Base-by-base conservation (phyloP, 345 rosid genomes). In the Erysimum cheiranthoides region DNA sequence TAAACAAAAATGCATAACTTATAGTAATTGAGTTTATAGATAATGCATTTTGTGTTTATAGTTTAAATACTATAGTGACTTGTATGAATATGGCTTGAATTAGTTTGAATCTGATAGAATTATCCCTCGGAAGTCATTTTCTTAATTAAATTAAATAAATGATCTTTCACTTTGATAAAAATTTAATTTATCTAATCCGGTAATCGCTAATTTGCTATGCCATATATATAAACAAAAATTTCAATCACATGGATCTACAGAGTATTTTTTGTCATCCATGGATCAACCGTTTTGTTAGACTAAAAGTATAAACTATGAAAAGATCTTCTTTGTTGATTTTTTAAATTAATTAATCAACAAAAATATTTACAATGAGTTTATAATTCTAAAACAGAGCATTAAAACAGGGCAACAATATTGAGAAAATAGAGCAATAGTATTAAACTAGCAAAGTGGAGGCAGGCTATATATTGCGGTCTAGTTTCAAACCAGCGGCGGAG, bases 31-130 rank as follows among this genome's bases (percentile, higher is more conserved):
- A 40, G 45, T 40, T 11, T 34, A 46, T 32, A 31, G 32, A 18
- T 17, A 11, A 64, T 43, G 68, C 39, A 63, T 63, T 28, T 10
- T 46, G 16, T 45, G 70, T 27, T 14, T 27, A 14, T 62, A 14
- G 38, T 39, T 18, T 38, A 12, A 18, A 60, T 18, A 36, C n/a
- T 62, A 14, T 10, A n/a, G 14, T 63, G 53, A 3, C 27, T 47
- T 38, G 50, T n/a, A 45, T 40, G 45, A 40, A 40, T 11, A 32
- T 32, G 64, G 43, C n/a, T 17, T 59, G n/a, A 31, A 13, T 31
- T 56, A 56, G 18, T 31, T n/a, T 5, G n/a, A 30, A 54, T 54
- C 4, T 47, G 52, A 51, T 25, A 51, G 1, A 50, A 51, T 5
- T 21, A 6, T 21, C 56, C n/a, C 4, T 25, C 8, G 8, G n/a